Evolutionary conservation across 2,329 filamentous ascomycete species (phyloP).

Genomic region (Golovinomyces cichoracearum): DNA sequence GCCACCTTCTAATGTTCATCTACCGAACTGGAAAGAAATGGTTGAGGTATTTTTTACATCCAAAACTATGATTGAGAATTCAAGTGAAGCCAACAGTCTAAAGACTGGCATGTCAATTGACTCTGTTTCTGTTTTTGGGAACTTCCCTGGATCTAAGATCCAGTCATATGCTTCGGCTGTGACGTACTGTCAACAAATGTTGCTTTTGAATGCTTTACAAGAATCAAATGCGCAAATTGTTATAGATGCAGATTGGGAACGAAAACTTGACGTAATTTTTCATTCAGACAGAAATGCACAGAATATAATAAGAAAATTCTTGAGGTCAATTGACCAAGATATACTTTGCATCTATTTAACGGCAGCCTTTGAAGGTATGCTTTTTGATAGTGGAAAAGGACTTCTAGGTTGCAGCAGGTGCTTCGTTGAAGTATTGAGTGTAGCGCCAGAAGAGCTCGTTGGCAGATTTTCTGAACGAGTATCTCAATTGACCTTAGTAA

Average conservation of each 20-base stretch:
- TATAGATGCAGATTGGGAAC: constrained; percentile 63
- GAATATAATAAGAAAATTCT: constrained; percentile 28
- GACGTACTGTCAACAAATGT: constrained; percentile 37
- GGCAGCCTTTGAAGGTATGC: constrained; percentile 31
- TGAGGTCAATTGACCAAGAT: constrained; percentile 19
- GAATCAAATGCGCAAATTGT: constrained; percentile 11
- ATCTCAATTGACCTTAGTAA: constrained; percentile 28
- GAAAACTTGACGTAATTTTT: constrained; percentile 46
- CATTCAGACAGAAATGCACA: constrained; percentile 42
- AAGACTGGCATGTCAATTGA: constrained; percentile 19
- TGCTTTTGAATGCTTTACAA: constrained; percentile 27
- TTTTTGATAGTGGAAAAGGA: constrained; percentile 17
- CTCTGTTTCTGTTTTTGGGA: constrained; percentile 16
- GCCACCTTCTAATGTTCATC: constrained; percentile 18
- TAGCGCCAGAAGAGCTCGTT: constrained; percentile 25
- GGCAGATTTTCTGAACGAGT: constrained; percentile 23
- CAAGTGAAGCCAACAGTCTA: constrained; percentile 12
- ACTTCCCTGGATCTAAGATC: constrained; percentile 19
- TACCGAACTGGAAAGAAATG: constrained; percentile 28
- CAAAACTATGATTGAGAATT: constrained; percentile 14
- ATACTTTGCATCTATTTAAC: constrained; percentile 22
- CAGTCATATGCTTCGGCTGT: constrained; percentile 42
- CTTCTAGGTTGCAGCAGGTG: constrained; percentile 24
- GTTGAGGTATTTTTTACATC: constrained; percentile 23
- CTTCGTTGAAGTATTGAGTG: constrained; percentile 27